Conservation (phyloP, 257 asterid species). For the Buddleja alternifolia region DNA sequence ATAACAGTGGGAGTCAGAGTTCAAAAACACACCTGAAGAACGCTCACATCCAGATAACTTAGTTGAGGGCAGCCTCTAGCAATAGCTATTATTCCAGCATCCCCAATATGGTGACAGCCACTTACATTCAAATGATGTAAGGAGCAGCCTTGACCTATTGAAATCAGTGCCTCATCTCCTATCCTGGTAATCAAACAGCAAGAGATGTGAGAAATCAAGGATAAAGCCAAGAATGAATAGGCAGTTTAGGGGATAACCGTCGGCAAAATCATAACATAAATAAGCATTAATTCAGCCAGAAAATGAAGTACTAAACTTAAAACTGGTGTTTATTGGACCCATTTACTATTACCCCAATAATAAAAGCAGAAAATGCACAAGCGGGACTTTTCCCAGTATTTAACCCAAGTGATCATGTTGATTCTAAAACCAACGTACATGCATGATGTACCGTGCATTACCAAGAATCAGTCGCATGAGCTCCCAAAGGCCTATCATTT, state of each 20-base stretch:
- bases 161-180: constrained; percentile 74
- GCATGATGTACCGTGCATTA: background rate
- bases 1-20: constrained; percentile 22
- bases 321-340: background rate
- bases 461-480: background rate
- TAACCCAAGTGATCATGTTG: background rate
- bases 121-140: constrained; percentile 74
- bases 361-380: constrained; percentile 11
- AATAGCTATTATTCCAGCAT: constrained; percentile 82
- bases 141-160: constrained; percentile 86
- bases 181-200: constrained; percentile 55
- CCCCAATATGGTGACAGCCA: constrained; percentile 85
- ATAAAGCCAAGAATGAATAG: constrained; percentile 14
- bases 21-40: constrained; percentile 66
- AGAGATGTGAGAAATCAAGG: constrained; percentile 12
- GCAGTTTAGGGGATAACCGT: background rate
- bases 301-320: background rate
- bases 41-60: constrained; percentile 77
- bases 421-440: too few species aligned
- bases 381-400: background rate
- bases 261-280: background rate
- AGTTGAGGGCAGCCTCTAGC: constrained; percentile 89
- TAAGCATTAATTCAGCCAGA: background rate
- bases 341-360: background rate
- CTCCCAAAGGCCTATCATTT: background rate